These are phyloP conservation scores for Hanseniaspora clermontiae DNA, from an alignment of 805 yeast species.

Conservation along the genomic window DNA sequence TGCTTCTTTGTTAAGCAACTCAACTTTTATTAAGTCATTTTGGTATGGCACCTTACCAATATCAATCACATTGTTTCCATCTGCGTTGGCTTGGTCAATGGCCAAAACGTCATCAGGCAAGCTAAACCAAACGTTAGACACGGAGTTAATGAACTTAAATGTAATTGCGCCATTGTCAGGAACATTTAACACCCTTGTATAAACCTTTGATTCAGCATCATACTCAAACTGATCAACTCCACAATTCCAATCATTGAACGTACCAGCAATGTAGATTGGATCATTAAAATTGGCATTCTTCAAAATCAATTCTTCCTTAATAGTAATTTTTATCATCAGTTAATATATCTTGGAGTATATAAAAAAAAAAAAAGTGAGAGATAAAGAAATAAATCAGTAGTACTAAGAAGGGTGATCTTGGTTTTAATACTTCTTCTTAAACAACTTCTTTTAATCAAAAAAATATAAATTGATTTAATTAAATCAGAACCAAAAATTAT, in stretches of 20 bases:
- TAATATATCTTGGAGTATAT: too few species aligned
- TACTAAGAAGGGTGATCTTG: too few species aligned
- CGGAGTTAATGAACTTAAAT: neutral
- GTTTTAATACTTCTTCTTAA: too few species aligned
- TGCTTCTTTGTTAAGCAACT: neutral
- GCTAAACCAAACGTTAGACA: neutral
- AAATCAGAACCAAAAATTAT: neutral
- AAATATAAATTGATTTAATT: too few species aligned
- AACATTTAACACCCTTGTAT: neutral
- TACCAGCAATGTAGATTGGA: neutral
- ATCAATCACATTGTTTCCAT: neutral
- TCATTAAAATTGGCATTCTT: neutral
- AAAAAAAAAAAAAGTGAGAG: neutral
- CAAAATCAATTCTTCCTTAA: neutral
- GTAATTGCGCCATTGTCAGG: neutral
- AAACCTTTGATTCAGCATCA: neutral
- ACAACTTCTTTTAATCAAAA: neutral
- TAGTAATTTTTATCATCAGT: neutral
- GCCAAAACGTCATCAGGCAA: neutral
- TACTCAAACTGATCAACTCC: neutral
- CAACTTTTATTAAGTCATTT: neutral
- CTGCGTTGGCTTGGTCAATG: neutral
- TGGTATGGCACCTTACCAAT: neutral
- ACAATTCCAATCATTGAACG: slow-evolving; percentile 4
- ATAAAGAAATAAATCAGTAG: too few species aligned